Conservation (phyloP, 2,329 filamentous ascomycete species). For the Trichoderma koningiopsis region DNA sequence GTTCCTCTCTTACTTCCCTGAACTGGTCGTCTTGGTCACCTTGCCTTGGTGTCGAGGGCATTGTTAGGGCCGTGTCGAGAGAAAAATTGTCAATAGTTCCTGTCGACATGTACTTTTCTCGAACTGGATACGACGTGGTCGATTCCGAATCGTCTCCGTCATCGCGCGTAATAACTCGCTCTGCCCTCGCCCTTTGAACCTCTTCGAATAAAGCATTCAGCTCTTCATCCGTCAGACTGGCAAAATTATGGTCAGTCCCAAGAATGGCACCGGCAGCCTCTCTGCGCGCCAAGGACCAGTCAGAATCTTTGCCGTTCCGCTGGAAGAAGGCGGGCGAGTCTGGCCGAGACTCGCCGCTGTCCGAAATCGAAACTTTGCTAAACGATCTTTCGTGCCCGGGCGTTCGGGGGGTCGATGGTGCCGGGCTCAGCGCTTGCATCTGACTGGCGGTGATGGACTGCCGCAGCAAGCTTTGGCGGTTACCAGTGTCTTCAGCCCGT, state of each 20-base stretch:
- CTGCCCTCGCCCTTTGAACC: conserved; percentile 82
- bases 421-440: conserved; percentile 50
- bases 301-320: conserved; percentile 74
- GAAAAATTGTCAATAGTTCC: conserved; percentile 96
- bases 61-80: conserved; percentile 88
- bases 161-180: conserved; percentile 68
- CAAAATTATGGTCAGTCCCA: conserved; percentile 88
- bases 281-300: conserved; percentile 91
- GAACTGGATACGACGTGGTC: conserved; percentile 78
- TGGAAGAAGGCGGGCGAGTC: conserved; percentile 74
- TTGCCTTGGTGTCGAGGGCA: conserved; percentile 87
- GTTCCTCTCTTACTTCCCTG: conserved; percentile 74
- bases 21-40: conserved; percentile 75
- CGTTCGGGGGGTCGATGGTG: conserved; percentile 65
- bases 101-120: conserved; percentile 94
- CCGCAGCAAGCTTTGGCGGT: conserved; percentile 71
- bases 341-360: conserved; percentile 75
- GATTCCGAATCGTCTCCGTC: conserved; percentile 91
- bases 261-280: conserved; percentile 92
- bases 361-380: conserved; percentile 79
- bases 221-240: conserved; percentile 88
- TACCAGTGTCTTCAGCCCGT: conserved; percentile 68
- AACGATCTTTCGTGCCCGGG: conserved; percentile 71
- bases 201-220: conserved; percentile 92
- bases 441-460: conserved; percentile 73